Conservation (phyloP, 2,329 filamentous ascomycete species). For the Colletotrichum lentis region DNA sequence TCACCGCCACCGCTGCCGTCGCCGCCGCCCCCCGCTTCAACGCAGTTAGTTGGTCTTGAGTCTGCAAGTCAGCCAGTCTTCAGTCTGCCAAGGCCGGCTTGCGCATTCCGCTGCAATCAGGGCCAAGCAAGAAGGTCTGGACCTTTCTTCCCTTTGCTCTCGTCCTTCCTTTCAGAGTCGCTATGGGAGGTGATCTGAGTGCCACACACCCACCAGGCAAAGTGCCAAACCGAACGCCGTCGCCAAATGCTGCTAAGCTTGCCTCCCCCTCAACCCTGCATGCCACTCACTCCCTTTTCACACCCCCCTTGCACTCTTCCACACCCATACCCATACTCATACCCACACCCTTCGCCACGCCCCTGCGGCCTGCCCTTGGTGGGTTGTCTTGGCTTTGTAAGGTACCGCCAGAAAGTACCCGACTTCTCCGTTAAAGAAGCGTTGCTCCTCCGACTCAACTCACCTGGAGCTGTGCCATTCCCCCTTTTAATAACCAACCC, state of each 20-base stretch:
- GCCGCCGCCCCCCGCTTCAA: background rate
- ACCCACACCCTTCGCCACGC: slow-evolving; percentile 15
- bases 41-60: too few relatives aligned
- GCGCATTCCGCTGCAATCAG: slow-evolving; percentile 31
- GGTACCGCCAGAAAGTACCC: slow-evolving; percentile 30
- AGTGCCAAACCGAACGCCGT: slow-evolving; percentile 8
- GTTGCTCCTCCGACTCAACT: slow-evolving; percentile 32
- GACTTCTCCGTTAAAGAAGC: slow-evolving; percentile 35
- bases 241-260: slow-evolving; percentile 16
- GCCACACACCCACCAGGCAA: slow-evolving; percentile 23
- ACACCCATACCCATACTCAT: background rate
- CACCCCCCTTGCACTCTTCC: background rate
- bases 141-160: slow-evolving; percentile 6
- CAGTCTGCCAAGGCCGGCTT: slow-evolving; percentile 22
- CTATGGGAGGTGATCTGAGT: slow-evolving; percentile 4
- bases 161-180: slow-evolving; percentile 2
- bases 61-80: too few relatives aligned
- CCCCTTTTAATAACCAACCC: slow-evolving; percentile 1
- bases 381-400: slow-evolving; percentile 15
- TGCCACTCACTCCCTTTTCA: background rate
- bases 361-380: slow-evolving; percentile 17
- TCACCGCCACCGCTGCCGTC: too few relatives aligned
- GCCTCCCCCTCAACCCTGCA: slow-evolving; percentile 4
- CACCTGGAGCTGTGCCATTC: slow-evolving; percentile 1
- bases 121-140: slow-evolving; percentile 16